These are phyloP conservation scores for Moniliophthora roreri DNA, from an alignment of 1,284 basidiomycete species.

Conservation along the genomic window DNA sequence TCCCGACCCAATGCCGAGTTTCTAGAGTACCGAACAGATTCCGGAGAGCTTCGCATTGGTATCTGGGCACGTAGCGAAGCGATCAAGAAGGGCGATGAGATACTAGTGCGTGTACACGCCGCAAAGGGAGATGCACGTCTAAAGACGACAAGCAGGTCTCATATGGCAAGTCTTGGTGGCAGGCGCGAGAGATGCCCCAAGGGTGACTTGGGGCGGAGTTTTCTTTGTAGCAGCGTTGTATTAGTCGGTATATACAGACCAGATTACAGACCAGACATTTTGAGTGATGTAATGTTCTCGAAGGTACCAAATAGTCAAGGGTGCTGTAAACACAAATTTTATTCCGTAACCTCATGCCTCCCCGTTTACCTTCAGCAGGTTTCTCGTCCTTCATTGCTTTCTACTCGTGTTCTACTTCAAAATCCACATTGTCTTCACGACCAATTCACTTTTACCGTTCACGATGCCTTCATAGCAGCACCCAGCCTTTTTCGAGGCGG, in stretches of 20 bases:
- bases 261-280: no score
- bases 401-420: slow-evolving; percentile 49
- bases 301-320: background rate
- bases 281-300: slow-evolving; percentile 4
- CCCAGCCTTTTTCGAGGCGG: slow-evolving; percentile 21
- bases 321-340: no score
- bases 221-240: no score
- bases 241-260: no score
- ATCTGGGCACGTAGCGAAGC: slow-evolving; percentile 61
- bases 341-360: slow-evolving; percentile 30
- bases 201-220: background rate
- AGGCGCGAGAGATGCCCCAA: background rate
- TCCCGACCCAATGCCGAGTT: slow-evolving; percentile 76
- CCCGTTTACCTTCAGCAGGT: slow-evolving; percentile 47
- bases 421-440: slow-evolving; percentile 31
- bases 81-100: slow-evolving; percentile 82
- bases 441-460: slow-evolving; percentile 38
- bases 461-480: slow-evolving; percentile 31
- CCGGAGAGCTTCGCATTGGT: slow-evolving; percentile 76
- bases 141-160: slow-evolving; percentile 5
- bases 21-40: slow-evolving; percentile 49
- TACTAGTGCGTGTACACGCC: slow-evolving; percentile 91
- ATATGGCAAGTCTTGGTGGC: background rate
- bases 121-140: slow-evolving; percentile 75
- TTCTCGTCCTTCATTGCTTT: slow-evolving; percentile 59